phyloP scores from a whole-genome alignment of 176 grass and related monocot species.

The Phyllostachys edulis region DNA sequence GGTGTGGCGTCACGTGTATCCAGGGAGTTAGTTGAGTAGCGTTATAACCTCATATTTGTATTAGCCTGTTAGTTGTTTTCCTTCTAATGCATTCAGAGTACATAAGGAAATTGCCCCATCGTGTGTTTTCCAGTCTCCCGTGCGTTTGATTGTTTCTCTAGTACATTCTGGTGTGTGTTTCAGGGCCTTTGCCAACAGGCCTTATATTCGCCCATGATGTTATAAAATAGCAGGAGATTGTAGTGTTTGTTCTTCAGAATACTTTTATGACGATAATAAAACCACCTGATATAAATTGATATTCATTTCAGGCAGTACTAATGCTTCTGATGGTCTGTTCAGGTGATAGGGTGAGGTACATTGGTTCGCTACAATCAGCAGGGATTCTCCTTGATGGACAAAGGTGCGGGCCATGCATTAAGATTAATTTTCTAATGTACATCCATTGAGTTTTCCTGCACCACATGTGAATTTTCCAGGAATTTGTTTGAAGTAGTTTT shows the following conservation, averaged over 20 bases:
- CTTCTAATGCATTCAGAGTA: no score
- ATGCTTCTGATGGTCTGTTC: conserved; percentile 42
- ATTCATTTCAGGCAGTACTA: conserved; percentile 13
- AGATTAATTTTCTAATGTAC: conserved; percentile 12
- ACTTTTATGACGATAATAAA: conserved; percentile 18
- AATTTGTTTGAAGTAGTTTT: not conserved
- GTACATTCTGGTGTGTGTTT: no score
- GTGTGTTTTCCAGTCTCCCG: no score
- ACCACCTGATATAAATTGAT: conserved; percentile 15
- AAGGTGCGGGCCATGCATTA: conserved; percentile 37
- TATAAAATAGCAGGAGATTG: not conserved
- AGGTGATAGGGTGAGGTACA: conserved; percentile 97
- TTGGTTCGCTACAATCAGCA: conserved; percentile 38
- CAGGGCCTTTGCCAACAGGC: no score
- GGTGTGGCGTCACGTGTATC: no score
- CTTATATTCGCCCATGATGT: not conserved
- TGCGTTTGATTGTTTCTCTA: no score
- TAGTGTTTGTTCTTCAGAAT: conserved; percentile 10
- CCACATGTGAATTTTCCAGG: not conserved
- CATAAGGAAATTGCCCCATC: no score
- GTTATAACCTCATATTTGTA: no score
- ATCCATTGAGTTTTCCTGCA: not conserved
- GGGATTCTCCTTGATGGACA: conserved; percentile 43
- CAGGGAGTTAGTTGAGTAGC: no score
- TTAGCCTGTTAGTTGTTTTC: no score